These are phyloP conservation scores for Penicilliopsis zonata DNA, from an alignment of 495 filamentous ascomycete genomes.

Conservation along the genomic window DNA sequence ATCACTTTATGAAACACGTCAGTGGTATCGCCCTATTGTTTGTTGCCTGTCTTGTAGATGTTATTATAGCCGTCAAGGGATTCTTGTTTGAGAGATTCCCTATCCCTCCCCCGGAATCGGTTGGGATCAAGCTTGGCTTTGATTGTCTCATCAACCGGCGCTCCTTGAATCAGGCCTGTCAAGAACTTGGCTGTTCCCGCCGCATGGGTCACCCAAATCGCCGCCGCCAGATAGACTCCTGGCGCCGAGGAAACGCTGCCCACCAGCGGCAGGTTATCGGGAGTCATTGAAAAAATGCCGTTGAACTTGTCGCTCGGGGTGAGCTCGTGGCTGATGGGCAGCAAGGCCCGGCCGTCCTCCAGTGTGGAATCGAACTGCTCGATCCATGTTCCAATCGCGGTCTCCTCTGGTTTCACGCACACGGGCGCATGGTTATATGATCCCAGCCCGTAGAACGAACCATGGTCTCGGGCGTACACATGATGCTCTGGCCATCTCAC, in stretches of 20 bases:
- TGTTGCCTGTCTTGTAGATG: conserved; percentile 16
- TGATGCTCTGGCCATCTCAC: conserved; percentile 23
- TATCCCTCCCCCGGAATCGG: conserved; percentile 17
- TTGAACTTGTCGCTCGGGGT: conserved; percentile 15
- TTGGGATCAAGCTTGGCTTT: conserved; percentile 14
- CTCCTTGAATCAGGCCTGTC: conserved; percentile 10
- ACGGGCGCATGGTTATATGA: conserved; percentile 20
- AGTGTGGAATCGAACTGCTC: conserved; percentile 12
- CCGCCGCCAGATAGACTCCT: conserved; percentile 19
- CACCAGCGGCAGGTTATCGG: conserved; percentile 23
- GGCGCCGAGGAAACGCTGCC: conserved; percentile 10
- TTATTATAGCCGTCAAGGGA: conserved; percentile 20
- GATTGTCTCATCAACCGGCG: conserved; percentile 8
- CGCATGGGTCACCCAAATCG: conserved; percentile 25
- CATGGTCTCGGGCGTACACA: conserved; percentile 24
- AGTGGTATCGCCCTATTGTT: too few species aligned
- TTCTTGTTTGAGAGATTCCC: conserved; percentile 8
- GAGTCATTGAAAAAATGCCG: conserved; percentile 25
- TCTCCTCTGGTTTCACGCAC: conserved; percentile 7
- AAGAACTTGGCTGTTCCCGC: conserved; percentile 21
- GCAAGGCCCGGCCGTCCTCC: conserved; percentile 5
- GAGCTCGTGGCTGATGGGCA: conserved; percentile 12
- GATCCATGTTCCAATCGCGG: conserved; percentile 17
- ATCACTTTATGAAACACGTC: too few species aligned
- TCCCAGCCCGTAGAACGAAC: conserved; percentile 17